Percentiles rank a stretch among this genome's conserved stretches.
phyloP scores from a whole-genome alignment of 1,139 yeast species.

The Pneumocystis wakefieldiae region DNA sequence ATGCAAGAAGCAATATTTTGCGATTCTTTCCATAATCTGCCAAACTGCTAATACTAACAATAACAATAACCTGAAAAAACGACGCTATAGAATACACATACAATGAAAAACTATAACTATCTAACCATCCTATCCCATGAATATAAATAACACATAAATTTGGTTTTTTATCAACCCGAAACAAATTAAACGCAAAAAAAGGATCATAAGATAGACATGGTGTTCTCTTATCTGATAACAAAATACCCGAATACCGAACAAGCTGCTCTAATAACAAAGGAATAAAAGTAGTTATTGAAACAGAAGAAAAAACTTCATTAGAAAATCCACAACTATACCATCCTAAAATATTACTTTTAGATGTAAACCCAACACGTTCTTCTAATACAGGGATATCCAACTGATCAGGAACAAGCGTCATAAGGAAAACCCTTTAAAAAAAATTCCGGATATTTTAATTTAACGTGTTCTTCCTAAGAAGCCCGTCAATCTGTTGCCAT shows the following conservation, averaged over 20 bases:
- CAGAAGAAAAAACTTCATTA: not conserved
- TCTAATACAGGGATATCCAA: not conserved
- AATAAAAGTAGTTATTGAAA: not conserved
- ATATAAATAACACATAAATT: conserved; percentile 34
- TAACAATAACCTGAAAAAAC: conserved; percentile 46
- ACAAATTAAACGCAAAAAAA: not conserved
- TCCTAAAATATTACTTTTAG: not conserved
- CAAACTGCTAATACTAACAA: conserved; percentile 52
- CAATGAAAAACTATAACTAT: conserved; percentile 52
- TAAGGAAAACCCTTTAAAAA: not conserved
- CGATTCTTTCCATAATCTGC: conserved; percentile 39
- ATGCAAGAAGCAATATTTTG: conserved; percentile 35
- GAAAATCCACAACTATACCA: conserved; percentile 1
- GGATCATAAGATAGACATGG: not conserved
- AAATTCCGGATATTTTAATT: not conserved
- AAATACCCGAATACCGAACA: not conserved
- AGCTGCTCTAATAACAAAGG: not conserved
- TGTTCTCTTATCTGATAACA: not conserved
- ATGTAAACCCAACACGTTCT: not conserved
- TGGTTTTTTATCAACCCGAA: conserved; percentile 13
- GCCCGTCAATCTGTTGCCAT: not conserved
- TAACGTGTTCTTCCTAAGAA: not conserved
- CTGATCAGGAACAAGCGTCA: not conserved
- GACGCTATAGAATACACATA: conserved; percentile 55
- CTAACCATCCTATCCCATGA: conserved; percentile 35